Conservation (phyloP, 441 rosid genomes). For the Euphorbia schlechtendalii region DNA sequence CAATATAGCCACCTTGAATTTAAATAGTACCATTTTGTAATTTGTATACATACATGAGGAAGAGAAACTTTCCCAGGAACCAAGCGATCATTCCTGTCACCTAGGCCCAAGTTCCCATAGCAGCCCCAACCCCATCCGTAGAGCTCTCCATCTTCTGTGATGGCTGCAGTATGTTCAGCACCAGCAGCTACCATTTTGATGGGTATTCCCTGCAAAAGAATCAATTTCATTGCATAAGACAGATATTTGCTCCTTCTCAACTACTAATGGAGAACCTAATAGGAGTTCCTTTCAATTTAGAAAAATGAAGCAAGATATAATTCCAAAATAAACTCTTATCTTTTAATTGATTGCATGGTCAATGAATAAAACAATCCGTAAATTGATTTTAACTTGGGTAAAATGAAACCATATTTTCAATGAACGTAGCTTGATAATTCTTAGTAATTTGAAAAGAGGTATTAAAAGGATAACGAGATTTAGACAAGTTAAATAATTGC, state of each 20-base stretch:
- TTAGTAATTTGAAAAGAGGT: neutral
- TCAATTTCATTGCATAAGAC: slow-evolving; percentile 10
- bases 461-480: neutral
- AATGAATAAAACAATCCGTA: neutral
- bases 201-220: slow-evolving; percentile 54
- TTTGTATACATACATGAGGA: slow-evolving; percentile 43
- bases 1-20: neutral
- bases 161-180: slow-evolving; percentile 97
- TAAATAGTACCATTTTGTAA: slow-evolving; percentile 19
- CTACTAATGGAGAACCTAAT: neutral
- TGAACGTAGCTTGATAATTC: neutral
- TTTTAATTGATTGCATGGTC: neutral
- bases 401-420: neutral
- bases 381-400: neutral
- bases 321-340: neutral
- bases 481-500: neutral
- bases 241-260: neutral
- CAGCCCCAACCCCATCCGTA: slow-evolving; percentile 99
- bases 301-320: neutral
- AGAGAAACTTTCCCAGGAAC: slow-evolving; percentile 75
- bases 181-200: slow-evolving; percentile 98
- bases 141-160: slow-evolving; percentile 86
- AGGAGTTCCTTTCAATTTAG: neutral
- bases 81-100: slow-evolving; percentile 86
- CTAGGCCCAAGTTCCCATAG: slow-evolving; percentile 95